Conservation (phyloP, 306 rosid genomes). For the Castanea mollissima region DNA sequence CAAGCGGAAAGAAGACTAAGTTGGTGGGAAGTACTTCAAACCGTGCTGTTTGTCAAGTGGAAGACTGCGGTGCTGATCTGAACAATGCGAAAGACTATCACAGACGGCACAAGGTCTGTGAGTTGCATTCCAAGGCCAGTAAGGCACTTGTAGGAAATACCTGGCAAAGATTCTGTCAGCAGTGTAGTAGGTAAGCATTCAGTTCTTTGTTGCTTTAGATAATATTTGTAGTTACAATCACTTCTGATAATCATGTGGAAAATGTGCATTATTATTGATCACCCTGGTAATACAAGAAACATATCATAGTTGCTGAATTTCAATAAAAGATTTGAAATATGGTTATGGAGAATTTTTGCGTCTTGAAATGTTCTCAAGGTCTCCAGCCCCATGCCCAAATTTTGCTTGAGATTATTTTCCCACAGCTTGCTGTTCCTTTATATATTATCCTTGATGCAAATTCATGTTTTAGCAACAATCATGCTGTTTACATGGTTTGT, state of each 20-base stretch:
- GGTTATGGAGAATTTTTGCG: not conserved
- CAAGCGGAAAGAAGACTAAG: slow-evolving; percentile 65
- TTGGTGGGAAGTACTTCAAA: slow-evolving; percentile 52
- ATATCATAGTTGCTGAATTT: not conserved
- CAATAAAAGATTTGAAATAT: not conserved
- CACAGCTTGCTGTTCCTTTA: not conserved
- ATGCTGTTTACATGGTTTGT: slow-evolving; percentile 11
- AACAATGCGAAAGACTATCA: slow-evolving; percentile 79
- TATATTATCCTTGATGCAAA: not conserved
- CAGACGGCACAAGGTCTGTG: slow-evolving; percentile 89
- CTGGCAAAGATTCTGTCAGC: slow-evolving; percentile 96
- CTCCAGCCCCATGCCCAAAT: not conserved
- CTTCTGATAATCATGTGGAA: not conserved
- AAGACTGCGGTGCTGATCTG: slow-evolving; percentile 84
- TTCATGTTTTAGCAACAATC: not conserved
- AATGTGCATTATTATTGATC: not conserved
- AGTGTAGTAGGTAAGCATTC: slow-evolving; percentile 78
- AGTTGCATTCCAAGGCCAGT: slow-evolving; percentile 82
- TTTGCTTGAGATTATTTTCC: not conserved
- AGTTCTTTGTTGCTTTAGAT: slow-evolving; percentile 7
- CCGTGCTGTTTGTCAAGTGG: slow-evolving; percentile 86
- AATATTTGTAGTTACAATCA: slow-evolving; percentile 10
- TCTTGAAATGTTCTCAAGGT: not conserved
- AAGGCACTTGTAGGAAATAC: slow-evolving; percentile 71
- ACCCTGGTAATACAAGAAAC: not conserved